A percentile compares a stretch with the other conserved stretches of the same genome.
Conservation (phyloP, 768 basidiomycete species). For the Pisolithus sp. region DNA sequence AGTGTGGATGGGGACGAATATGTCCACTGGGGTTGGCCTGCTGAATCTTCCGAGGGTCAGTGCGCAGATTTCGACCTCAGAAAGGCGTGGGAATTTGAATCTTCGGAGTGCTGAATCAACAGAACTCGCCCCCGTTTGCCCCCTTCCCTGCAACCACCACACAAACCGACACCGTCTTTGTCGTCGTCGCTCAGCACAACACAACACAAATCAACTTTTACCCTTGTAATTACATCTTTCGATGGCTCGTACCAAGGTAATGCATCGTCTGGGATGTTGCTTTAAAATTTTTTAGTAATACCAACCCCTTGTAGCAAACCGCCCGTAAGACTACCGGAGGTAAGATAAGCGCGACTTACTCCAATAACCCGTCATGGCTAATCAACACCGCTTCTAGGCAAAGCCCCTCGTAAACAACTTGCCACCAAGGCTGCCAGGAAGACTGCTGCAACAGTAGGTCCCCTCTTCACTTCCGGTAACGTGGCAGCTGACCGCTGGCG, state of each 20-base stretch:
- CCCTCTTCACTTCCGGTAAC: not conserved
- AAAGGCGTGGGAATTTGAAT: conserved; percentile 1
- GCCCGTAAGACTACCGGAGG: conserved; percentile 99
- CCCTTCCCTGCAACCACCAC: not conserved
- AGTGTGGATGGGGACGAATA: not conserved
- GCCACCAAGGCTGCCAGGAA: conserved; percentile 95
- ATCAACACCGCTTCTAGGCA: conserved; percentile 43
- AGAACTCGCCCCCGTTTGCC: not conserved
- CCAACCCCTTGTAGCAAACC: conserved; percentile 64
- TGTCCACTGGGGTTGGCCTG: not conserved
- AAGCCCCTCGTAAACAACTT: conserved; percentile 90
- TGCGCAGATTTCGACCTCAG: not conserved
- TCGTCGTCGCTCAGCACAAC: not conserved
- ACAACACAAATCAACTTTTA: not conserved
- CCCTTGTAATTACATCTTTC: not conserved
- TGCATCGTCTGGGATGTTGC: not conserved
- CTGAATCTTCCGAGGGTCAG: not conserved
- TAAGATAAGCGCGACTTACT: conserved; percentile 30
- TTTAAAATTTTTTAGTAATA: conserved; percentile 4
- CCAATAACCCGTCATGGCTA: conserved; percentile 13
- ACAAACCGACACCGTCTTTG: not conserved
- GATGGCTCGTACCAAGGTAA: conserved; percentile 90
- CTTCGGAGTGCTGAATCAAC: not conserved
- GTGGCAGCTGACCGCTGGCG: conserved; percentile 9
- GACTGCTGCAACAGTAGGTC: conserved; percentile 62